Conservation (phyloP, 805 yeast genomes). For the Candida nonsorbophila region DNA sequence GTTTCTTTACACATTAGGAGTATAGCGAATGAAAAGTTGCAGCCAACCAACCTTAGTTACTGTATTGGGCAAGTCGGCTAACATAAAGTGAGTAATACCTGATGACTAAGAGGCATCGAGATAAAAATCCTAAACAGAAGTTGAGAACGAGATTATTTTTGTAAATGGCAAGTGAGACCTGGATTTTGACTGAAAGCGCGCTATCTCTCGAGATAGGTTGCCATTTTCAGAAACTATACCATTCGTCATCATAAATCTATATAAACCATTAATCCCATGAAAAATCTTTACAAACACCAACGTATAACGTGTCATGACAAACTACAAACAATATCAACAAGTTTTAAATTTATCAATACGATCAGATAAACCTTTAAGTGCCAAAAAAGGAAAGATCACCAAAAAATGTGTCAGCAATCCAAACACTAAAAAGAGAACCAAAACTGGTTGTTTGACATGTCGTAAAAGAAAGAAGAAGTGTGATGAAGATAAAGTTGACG, state of each 20-base stretch:
- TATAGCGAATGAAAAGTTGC: too few species aligned
- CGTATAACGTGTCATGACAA: slow-evolving; percentile 10
- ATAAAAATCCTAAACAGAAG: slow-evolving; percentile 3
- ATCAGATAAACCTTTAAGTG: slow-evolving; percentile 9
- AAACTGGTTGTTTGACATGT: slow-evolving; percentile 57
- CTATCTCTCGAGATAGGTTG: slow-evolving; percentile 3
- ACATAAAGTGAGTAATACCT: too few species aligned
- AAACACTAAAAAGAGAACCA: slow-evolving; percentile 28
- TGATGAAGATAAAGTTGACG: slow-evolving; percentile 42
- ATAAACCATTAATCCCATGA: too few species aligned
- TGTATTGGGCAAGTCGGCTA: too few species aligned
- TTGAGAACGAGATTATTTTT: too few species aligned
- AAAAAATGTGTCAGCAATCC: slow-evolving; percentile 9
- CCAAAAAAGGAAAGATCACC: slow-evolving; percentile 1
- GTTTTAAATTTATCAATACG: slow-evolving; percentile 23
- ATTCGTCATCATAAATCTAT: too few species aligned
- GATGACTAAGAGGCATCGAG: too few species aligned
- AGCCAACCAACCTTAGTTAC: too few species aligned
- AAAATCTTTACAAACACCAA: too few species aligned
- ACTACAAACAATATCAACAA: slow-evolving; percentile 33
- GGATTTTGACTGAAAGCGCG: too few species aligned
- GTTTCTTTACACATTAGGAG: too few species aligned
- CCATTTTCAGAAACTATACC: slow-evolving; percentile 2
- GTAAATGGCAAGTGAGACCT: too few species aligned
- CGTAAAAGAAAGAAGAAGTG: slow-evolving; percentile 62